Percentiles rank a stretch among this genome's conserved stretches.
Conservation (phyloP, 345 rosid genomes). For the Leavenworthia alabamica region DNA sequence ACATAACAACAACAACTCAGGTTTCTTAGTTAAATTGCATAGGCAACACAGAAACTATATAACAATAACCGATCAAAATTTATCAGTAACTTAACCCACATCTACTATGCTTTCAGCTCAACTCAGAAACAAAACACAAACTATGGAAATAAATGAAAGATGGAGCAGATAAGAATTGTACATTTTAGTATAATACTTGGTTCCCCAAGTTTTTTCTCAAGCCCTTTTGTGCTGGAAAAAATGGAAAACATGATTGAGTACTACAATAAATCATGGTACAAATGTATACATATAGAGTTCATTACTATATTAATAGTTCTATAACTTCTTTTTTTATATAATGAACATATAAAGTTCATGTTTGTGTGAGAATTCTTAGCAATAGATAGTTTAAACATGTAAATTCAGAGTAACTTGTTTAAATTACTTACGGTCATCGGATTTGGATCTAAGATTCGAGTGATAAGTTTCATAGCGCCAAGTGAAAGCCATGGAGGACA, state of each 20-base stretch:
- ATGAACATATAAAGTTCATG: background rate
- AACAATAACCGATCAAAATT: background rate
- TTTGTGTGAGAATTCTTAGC: background rate
- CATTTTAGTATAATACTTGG: conserved; percentile 33
- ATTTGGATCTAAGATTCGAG: conserved; percentile 82
- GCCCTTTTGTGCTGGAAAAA: conserved; percentile 34
- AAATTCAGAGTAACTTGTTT: background rate
- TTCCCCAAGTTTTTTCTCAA: conserved; percentile 32
- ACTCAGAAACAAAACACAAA: background rate
- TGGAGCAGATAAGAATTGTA: conserved; percentile 35
- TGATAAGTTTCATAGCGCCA: conserved; percentile 71
- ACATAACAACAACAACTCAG: conserved; percentile 9
- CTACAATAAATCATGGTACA: background rate
- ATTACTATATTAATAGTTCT: background rate
- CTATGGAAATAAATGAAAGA: conserved; percentile 10
- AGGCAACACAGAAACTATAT: background rate
- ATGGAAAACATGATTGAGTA: conserved; percentile 29
- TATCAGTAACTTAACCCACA: no score
- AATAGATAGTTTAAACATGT: background rate
- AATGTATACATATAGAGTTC: background rate
- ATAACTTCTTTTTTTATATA: background rate
- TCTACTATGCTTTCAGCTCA: background rate
- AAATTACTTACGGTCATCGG: conserved; percentile 77
- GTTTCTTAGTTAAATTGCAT: background rate
- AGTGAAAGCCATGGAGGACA: conserved; percentile 96